Evolutionary conservation across 2,329 filamentous ascomycete genomes (phyloP).

Genomic region (Dactylellina cionopaga): DNA sequence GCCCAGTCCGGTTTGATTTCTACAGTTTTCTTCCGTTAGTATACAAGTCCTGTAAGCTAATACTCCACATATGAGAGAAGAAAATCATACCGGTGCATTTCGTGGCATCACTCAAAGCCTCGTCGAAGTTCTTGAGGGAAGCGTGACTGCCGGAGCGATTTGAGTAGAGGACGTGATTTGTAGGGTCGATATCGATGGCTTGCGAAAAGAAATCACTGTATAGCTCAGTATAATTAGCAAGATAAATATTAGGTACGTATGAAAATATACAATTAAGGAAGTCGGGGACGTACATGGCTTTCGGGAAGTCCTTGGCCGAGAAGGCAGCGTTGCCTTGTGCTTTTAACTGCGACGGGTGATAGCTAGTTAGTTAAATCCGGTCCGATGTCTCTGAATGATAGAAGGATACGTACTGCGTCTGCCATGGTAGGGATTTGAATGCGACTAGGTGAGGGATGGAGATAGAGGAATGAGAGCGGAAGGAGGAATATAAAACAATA

Average conservation of each 20-base stretch:
- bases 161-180: constrained; percentile 96
- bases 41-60: no score
- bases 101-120: constrained; percentile 86
- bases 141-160: constrained; percentile 83
- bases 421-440: constrained; percentile 25
- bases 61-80: no score
- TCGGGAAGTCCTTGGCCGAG: constrained; percentile 93
- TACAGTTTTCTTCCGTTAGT: no score
- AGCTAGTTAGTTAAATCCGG: background rate
- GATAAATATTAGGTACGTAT: constrained; percentile 11
- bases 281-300: constrained; percentile 86
- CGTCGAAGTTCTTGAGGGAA: constrained; percentile 86
- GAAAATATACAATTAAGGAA: no score
- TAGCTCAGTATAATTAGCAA: constrained; percentile 19
- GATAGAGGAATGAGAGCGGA: background rate
- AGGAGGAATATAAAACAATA: constrained; percentile 20
- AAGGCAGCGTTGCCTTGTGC: constrained; percentile 99
- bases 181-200: constrained; percentile 86
- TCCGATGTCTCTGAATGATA: background rate
- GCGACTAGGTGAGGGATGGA: background rate
- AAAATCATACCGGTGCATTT: constrained; percentile 73
- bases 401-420: constrained; percentile 33
- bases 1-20: constrained; percentile 97
- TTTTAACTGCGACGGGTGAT: constrained; percentile 74
- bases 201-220: constrained; percentile 89